These are phyloP conservation scores for Bromus sterilis DNA, from an alignment of 176 grass and related monocot species.

Conservation along the genomic window DNA sequence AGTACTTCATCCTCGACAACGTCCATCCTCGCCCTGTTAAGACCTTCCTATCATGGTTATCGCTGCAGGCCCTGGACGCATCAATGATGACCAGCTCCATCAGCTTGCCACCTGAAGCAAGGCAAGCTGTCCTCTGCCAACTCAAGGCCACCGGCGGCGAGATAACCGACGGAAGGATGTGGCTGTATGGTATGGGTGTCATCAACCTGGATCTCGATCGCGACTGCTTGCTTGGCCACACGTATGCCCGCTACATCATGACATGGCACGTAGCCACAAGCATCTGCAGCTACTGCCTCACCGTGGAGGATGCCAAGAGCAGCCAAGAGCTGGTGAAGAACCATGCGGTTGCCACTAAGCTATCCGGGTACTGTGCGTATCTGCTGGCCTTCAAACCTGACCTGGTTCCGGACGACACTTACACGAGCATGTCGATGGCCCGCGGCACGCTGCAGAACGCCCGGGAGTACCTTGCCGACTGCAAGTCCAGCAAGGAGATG, in stretches of 20 bases:
- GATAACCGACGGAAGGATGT: background rate
- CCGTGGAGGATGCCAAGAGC: background rate
- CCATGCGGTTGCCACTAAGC: background rate
- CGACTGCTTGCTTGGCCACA: background rate
- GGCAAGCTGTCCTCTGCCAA: background rate
- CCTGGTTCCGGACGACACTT: background rate
- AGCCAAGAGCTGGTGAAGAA: background rate
- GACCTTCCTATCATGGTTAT: background rate
- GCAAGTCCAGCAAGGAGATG: background rate
- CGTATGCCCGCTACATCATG: background rate
- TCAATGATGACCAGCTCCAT: background rate
- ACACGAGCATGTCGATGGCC: background rate
- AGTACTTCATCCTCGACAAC: background rate
- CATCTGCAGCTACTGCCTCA: background rate
- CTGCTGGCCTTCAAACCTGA: background rate
- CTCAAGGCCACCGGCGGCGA: background rate
- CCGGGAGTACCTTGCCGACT: background rate
- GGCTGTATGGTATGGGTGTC: background rate
- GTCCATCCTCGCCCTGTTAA: background rate
- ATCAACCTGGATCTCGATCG: background rate
- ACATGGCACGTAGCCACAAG: slow-evolving; percentile 1
- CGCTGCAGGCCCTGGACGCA: background rate
- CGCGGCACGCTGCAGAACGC: background rate
- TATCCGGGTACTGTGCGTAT: background rate
- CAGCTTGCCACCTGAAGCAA: background rate